Percentiles rank a stretch among this genome's conserved stretches.
These are phyloP conservation scores for Cutaneotrichosporon cyanovorans DNA, from an alignment of 1,284 basidiomycete species.

Conservation along the genomic window DNA sequence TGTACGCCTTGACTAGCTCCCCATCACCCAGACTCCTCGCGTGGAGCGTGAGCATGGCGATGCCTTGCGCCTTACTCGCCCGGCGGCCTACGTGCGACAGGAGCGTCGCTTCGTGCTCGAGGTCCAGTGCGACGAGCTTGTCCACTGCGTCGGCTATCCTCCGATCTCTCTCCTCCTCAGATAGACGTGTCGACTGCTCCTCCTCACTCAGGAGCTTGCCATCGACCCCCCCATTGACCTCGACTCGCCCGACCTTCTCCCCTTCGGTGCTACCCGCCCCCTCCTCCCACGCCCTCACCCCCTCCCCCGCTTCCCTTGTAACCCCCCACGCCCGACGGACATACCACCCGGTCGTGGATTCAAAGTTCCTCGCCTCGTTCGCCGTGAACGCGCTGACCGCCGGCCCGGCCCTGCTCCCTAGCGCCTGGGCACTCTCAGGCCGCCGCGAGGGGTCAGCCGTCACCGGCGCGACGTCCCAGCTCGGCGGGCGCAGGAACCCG, in stretches of 20 bases:
- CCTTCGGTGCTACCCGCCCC: no score
- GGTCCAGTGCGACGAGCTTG: constrained; percentile 57
- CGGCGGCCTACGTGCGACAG: constrained; percentile 82
- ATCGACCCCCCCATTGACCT: no score
- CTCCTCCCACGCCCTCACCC: no score
- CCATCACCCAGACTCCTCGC: constrained; percentile 62
- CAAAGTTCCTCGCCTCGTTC: constrained; percentile 54
- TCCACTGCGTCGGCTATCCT: constrained; percentile 29
- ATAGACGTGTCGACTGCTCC: no score
- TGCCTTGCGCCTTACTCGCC: constrained; percentile 84
- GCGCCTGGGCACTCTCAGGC: constrained; percentile 2
- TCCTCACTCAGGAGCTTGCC: no score
- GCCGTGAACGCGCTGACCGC: constrained; percentile 36
- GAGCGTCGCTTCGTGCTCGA: constrained; percentile 72
- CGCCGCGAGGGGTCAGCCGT: neutral
- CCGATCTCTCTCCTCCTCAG: no score
- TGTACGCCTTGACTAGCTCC: constrained; percentile 58
- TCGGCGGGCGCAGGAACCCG: constrained; percentile 49
- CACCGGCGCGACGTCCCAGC: neutral
- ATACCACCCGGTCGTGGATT: constrained; percentile 66
- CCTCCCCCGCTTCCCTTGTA: constrained; percentile 8
- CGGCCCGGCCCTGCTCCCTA: constrained; percentile 3
- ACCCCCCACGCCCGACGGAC: constrained; percentile 58
- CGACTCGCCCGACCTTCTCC: no score
- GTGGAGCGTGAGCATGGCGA: constrained; percentile 84